Evolutionary conservation across 2,329 filamentous ascomycete species (phyloP), one percentile per base, ranked within the genome.

Genomic region (Aspergillus ochraceus): DNA sequence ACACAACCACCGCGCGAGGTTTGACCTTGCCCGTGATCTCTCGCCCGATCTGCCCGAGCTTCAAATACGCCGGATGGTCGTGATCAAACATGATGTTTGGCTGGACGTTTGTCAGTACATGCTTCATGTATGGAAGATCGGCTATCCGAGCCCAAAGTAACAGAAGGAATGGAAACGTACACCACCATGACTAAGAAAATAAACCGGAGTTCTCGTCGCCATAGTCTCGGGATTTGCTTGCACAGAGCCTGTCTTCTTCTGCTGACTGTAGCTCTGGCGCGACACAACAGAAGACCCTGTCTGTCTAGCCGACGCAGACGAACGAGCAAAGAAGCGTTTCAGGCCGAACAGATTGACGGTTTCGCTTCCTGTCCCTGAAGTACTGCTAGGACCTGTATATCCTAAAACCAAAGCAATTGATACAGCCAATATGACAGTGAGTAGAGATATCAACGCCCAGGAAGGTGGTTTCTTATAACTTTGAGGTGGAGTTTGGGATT

Each of bases 21-120:
- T 87, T 88, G 49, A 91, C 85, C 62, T 86, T 84, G 29, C 83
- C 79, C 0, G 88, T 91, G 70, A 92, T 91, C 68, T 92, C 89
- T 8, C 74, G 80, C 47, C 90, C 90, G 55, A 91, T 87, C 24
- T 80, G 72, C 65, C 88, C 83, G 4, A 92, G 83, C 57, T 88
- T 79, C 4, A 79, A 71, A 67, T 89, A 90, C 10, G 86, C 90
- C 1, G 88, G 87, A 69, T 92, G 90, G 0, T 85, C 71, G 4
- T 79, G 84, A n/a, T 90, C 81, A 68, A 88, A 89, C 80, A 90
- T 88, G 39, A 90, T 81, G 65, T 82, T 86, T 4, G 88, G 89
- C 75, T 77, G 24, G 10, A 22, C 46, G 19, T 12, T 17, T n/a
- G 30, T 57, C 26, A 57, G 49, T 53, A 22, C 2, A 9, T 24